Evolutionary conservation across 2,329 filamentous ascomycete species (phyloP), one percentile per base, ranked within the genome.

Genomic region (Myriosclerotinia scirpicola): DNA sequence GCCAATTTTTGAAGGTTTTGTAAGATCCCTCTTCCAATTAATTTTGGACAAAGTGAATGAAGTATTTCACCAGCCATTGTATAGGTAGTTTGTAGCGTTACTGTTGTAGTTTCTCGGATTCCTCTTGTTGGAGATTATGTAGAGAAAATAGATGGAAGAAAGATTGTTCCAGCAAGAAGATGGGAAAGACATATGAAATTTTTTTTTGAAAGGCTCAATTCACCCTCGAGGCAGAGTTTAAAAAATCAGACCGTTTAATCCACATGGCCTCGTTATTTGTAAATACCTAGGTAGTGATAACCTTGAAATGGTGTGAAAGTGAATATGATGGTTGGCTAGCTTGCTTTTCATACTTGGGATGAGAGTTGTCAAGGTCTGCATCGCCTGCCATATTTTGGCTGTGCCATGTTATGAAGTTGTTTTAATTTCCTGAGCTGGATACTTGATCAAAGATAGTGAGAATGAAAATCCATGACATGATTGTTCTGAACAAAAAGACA

Each of bases 1-100:
- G 58, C 38, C 34, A 61, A 61, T 17, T 50, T 61, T 26, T 61
- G n/a, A 20, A 61, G n/a, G n/a, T 26, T 61, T 8, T 61, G 30
- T 17, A 61, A 15, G 8, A 50, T 40, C 38, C n/a, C 34, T 40
- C 34, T 61, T 26, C 36, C n/a, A 48, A 61, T 61, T 20, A 44
- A 50, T 5, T 26, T 61, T 61, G 58, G 30, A 26, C 30, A 8
- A 38, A 50, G 58, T 50, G 58, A 61, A 20, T 26, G n/a, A 17
- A 61, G n/a, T 26, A 38, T 50, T 38, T 40, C 58, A 38, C 30
- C 14, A 26, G 44, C 22, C 58, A 61, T 61, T 52, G 58, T 61
- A 38, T n/a, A n/a, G n/a, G n/a, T n/a, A 3, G 44, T 60, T 60
- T 60, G 58, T 17, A 50, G 30, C 14, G 20, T 50, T 38, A 20